phyloP scores from a whole-genome alignment of 2,329 filamentous ascomycete genomes.

The Cladophialophora psammophila region DNA sequence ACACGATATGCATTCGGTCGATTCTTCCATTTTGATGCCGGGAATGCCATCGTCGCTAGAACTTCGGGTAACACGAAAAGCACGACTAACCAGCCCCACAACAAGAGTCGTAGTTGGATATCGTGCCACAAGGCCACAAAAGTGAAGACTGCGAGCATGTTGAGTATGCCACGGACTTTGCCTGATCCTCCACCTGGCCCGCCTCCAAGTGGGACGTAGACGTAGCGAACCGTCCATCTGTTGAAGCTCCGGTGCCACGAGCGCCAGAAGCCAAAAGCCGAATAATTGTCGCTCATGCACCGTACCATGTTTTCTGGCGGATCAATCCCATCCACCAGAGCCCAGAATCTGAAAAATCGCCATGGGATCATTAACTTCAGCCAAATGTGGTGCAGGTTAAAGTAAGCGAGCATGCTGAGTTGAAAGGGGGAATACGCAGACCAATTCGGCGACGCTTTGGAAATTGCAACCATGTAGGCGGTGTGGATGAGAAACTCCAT shows the following conservation, averaged over 20 bases:
- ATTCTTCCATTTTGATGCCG: conserved; percentile 72
- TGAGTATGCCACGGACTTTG: conserved; percentile 69
- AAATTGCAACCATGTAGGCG: conserved; percentile 92
- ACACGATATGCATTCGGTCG: conserved; percentile 77
- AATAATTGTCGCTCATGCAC: conserved; percentile 95
- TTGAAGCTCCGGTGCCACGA: conserved; percentile 96
- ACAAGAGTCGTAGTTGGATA: conserved; percentile 84
- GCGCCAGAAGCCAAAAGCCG: conserved; percentile 89
- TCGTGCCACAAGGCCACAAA: conserved; percentile 99
- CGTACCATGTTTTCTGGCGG: conserved; percentile 98
- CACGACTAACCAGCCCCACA: conserved; percentile 97
- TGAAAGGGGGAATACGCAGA: conserved; percentile 82
- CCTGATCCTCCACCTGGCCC: conserved; percentile 45
- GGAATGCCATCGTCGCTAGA: conserved; percentile 74
- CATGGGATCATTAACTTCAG: conserved; percentile 94
- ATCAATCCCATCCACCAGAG: conserved; percentile 86
- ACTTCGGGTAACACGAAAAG: conserved; percentile 93
- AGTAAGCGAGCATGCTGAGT: conserved; percentile 87
- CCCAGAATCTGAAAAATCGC: conserved; percentile 99
- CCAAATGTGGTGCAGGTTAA: conserved; percentile 98
- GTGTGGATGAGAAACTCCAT: conserved; percentile 95
- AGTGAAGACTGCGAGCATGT: conserved; percentile 86
- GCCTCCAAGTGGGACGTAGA: conserved; percentile 86
- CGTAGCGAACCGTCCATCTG: conserved; percentile 90
- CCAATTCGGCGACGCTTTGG: conserved; percentile 81